Base-by-base conservation (phyloP, 345 rosid species). In the Salix caprea region DNA sequence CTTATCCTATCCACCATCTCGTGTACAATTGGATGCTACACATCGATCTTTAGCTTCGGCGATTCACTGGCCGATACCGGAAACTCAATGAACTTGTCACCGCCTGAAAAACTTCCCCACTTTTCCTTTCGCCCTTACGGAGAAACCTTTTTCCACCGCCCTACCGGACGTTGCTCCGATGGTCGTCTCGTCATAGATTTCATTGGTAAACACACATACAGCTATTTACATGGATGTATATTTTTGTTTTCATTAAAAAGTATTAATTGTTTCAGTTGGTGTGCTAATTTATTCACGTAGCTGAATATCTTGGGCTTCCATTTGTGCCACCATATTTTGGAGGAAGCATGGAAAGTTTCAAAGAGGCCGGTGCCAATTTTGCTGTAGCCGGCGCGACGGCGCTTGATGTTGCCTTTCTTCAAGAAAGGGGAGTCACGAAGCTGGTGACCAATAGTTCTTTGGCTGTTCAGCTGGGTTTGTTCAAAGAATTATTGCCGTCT, bases 21-120 rank as follows among this genome's bases (percentile, higher is more conserved):
- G 2, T 66, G n/a, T 34, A 8, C 70, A 18, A 30, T 2, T 12
- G 46, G 46, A 66, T 30, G 71, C 67, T 70, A 60, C 81, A 65
- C 74, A 21, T 83, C 91, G 2, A 79, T 89, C 77, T 75, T 89
- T 74, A 86, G 90, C 87, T 87, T 89, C 65, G 92, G 92, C 28
- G 92, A 89, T 74, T 89, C 92, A 13, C 46, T 85, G 2, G 82
- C 90, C 13, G 92, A 87, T 16, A 88, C 89, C 1, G 92, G 90
- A 18, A 86, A 86, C 70, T 70, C 26, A 23, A 56, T 81, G 13
- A 39, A 13, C 44, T 67, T 84, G 48, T 73, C 80, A 42, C 73
- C 19, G 34, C 75, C 79, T 6, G 52, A 6, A 13, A 67, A 28
- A 11, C 80, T 61, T 15, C 80, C 81, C 60, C 79, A 71, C n/a